These are phyloP conservation scores for Rhodotorula taiwanensis DNA, from an alignment of 768 basidiomycete species.

Conservation along the genomic window DNA sequence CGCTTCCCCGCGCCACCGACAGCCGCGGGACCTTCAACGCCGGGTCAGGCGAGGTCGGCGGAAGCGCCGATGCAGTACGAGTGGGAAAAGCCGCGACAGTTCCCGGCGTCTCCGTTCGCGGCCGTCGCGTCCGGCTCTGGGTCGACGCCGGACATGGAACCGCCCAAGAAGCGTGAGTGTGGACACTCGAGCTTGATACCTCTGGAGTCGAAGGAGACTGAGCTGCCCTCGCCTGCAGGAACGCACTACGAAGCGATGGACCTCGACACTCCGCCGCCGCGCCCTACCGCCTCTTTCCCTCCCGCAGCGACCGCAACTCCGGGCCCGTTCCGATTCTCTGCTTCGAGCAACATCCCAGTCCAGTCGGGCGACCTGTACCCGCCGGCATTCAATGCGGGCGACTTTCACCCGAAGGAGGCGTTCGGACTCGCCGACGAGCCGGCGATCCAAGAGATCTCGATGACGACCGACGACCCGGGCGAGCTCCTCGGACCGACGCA, in stretches of 20 bases:
- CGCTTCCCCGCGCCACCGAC: constrained; percentile 21
- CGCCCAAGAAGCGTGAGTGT: constrained; percentile 30
- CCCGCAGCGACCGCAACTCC: not conserved
- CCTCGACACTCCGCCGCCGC: constrained; percentile 30
- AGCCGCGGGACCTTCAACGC: not conserved
- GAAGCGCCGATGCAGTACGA: constrained; percentile 88
- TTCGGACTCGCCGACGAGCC: constrained; percentile 15
- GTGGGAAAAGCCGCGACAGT: constrained; percentile 44
- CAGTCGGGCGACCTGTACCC: not conserved
- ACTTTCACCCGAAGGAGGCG: constrained; percentile 13
- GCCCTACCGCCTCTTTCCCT: constrained; percentile 4
- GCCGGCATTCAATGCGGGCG: constrained; percentile 13
- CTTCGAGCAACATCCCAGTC: not conserved
- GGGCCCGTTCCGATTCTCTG: constrained; percentile 9
- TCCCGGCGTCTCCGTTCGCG: constrained; percentile 16
- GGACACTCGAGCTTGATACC: too few species aligned
- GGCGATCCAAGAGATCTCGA: constrained; percentile 10
- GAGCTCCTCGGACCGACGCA: not conserved
- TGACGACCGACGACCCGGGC: constrained; percentile 6
- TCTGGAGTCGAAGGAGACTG: too few species aligned
- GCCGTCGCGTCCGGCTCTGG: not conserved
- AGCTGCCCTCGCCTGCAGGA: too few species aligned
- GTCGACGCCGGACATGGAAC: constrained; percentile 5
- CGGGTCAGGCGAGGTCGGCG: constrained; percentile 50
- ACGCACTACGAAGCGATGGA: constrained; percentile 38